A percentile compares a stretch with the other conserved stretches of the same genome.
Conservation (phyloP, 2,329 filamentous ascomycete genomes). For the Bipolaris bicolor region DNA sequence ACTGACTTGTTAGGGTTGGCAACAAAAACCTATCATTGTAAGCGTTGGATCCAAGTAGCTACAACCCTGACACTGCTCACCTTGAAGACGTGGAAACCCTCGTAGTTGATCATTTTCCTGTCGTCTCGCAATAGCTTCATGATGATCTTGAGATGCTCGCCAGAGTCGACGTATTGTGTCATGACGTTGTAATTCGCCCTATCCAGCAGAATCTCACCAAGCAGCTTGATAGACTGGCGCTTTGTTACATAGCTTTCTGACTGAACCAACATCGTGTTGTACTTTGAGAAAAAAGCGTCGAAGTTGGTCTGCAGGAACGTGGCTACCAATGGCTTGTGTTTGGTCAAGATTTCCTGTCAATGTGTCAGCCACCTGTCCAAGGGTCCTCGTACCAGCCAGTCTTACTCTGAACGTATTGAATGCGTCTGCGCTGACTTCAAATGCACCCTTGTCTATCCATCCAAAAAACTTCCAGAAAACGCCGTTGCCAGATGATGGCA, state of each 20-base stretch:
- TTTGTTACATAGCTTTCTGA: conserved; percentile 98
- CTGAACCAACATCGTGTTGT: conserved; percentile 86
- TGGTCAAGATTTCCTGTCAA: conserved; percentile 85
- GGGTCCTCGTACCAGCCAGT: neutral
- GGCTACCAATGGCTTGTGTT: conserved; percentile 89
- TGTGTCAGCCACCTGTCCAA: conserved; percentile 20
- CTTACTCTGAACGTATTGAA: conserved; percentile 94
- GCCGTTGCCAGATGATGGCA: conserved; percentile 77
- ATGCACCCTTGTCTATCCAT: conserved; percentile 96
- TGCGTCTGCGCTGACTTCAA: conserved; percentile 95
- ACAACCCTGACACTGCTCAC: conserved; percentile 42
- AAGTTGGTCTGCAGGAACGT: conserved; percentile 90
- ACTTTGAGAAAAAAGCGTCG: conserved; percentile 87
- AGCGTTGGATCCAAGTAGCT: conserved; percentile 10
- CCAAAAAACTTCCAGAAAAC: conserved; percentile 97
- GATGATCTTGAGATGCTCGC: conserved; percentile 95
- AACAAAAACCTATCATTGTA: conserved; percentile 75
- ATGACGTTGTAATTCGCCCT: conserved; percentile 97
- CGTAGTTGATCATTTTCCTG: conserved; percentile 98
- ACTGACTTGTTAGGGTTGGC: conserved; percentile 98
- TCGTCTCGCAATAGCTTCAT: conserved; percentile 98
- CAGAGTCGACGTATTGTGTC: conserved; percentile 94
- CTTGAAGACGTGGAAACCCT: conserved; percentile 99
- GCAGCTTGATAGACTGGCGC: conserved; percentile 93
- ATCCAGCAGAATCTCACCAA: conserved; percentile 93